Evolutionary conservation across 1,284 basidiomycete genomes (phyloP).

Genomic region (Abortiporus biennis): DNA sequence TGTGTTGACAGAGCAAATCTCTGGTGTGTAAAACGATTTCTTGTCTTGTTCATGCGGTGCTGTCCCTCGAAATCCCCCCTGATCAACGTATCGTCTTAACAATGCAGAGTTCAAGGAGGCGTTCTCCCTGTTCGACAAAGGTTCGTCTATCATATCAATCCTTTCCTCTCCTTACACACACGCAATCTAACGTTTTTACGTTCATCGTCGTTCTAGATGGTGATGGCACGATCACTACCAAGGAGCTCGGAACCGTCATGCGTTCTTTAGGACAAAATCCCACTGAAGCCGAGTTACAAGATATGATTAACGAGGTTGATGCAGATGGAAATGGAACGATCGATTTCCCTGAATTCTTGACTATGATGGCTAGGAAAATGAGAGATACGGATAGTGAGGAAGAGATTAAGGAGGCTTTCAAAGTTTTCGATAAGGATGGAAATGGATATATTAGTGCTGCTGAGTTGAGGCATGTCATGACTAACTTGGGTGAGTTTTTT

Average conservation of each 20-base stretch:
- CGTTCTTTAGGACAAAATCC: constrained; percentile 95
- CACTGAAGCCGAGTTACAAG: constrained; percentile 91
- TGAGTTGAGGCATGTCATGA: constrained; percentile 91
- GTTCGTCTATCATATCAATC: constrained; percentile 34
- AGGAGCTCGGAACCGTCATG: constrained; percentile 97
- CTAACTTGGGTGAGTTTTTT: constrained; percentile 65
- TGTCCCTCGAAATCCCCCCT: constrained; percentile 11
- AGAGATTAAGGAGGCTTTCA: constrained; percentile 78
- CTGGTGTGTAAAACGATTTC: constrained; percentile 39
- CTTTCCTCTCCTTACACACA: constrained; percentile 15
- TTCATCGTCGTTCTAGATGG: constrained; percentile 54
- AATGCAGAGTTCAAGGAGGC: constrained; percentile 82
- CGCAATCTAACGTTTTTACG: constrained; percentile 13
- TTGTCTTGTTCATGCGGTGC: background rate
- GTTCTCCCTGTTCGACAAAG: constrained; percentile 92
- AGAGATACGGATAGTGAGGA: constrained; percentile 84
- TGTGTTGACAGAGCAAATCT: constrained; percentile 50
- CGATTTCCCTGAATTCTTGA: constrained; percentile 93
- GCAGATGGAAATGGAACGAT: constrained; percentile 82
- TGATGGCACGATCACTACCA: constrained; percentile 95
- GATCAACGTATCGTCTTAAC: constrained; percentile 8
- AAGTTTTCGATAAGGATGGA: constrained; percentile 80
- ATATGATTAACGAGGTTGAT: constrained; percentile 96
- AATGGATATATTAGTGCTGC: constrained; percentile 78
- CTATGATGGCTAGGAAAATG: constrained; percentile 97